phyloP scores from a whole-genome alignment of 768 basidiomycete genomes.

The Xerocomellus chrysenteron region DNA sequence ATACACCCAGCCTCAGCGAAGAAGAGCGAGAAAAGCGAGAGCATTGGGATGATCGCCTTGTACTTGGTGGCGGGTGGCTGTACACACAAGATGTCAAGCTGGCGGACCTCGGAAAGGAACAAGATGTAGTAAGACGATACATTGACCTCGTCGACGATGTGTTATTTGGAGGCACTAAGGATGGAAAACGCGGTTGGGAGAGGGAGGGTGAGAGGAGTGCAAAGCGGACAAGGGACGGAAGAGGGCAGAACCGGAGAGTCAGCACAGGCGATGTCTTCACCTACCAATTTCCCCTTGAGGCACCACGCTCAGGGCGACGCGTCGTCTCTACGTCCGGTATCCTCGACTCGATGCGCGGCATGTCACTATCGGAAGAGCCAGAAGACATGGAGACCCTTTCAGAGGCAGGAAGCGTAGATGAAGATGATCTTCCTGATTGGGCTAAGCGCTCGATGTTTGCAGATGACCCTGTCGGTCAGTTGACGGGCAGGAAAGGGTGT shows the following conservation, averaged over 20 bases:
- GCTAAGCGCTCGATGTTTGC: slow-evolving; percentile 58
- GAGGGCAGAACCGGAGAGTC: slow-evolving; percentile 35
- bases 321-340: slow-evolving; percentile 58
- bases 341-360: slow-evolving; percentile 49
- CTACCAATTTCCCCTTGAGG: slow-evolving; percentile 21
- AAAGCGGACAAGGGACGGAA: slow-evolving; percentile 42
- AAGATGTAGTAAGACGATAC: slow-evolving; percentile 56
- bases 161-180: slow-evolving; percentile 62
- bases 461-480: slow-evolving; percentile 59
- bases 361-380: slow-evolving; percentile 57
- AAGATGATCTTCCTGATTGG: slow-evolving; percentile 77
- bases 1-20: slow-evolving; percentile 45
- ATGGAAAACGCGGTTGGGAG: slow-evolving; percentile 48
- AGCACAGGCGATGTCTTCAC: slow-evolving; percentile 32
- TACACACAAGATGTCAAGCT: slow-evolving; percentile 66
- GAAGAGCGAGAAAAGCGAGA: slow-evolving; percentile 58
- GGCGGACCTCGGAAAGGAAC: slow-evolving; percentile 55
- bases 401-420: slow-evolving; percentile 49
- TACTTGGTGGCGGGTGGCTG: slow-evolving; percentile 80
- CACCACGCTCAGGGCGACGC: slow-evolving; percentile 38
- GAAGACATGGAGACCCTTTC: slow-evolving; percentile 50
- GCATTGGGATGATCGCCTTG: slow-evolving; percentile 78
- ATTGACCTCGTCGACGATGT: slow-evolving; percentile 79
- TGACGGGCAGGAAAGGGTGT: neutral
- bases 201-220: slow-evolving; percentile 44